These are phyloP conservation scores for Yamadazyma taylorii DNA, from an alignment of 1,139 yeast genomes.

Conservation along the genomic window DNA sequence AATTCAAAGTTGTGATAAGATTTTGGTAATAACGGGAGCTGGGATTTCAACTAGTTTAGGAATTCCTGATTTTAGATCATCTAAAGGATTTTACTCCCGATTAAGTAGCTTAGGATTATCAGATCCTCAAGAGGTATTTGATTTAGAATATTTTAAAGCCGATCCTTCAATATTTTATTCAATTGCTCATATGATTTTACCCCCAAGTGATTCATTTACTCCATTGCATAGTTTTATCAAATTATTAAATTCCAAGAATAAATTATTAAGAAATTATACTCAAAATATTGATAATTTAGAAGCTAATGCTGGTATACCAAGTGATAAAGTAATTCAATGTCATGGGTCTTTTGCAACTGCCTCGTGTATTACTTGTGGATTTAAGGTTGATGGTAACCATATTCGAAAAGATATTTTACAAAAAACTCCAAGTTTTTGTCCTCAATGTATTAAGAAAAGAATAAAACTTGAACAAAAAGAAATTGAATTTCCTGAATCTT, in stretches of 20 bases:
- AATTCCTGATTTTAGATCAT: constrained; percentile 92
- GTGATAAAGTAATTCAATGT: constrained; percentile 81
- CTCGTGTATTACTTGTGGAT: constrained; percentile 78
- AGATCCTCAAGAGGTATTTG: constrained; percentile 96
- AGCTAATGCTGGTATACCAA: constrained; percentile 72
- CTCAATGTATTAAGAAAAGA: constrained; percentile 56
- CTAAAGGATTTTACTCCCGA: constrained; percentile 79
- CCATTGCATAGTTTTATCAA: constrained; percentile 87
- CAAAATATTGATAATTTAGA: constrained; percentile 95
- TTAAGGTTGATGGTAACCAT: constrained; percentile 64
- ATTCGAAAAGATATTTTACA: constrained; percentile 62
- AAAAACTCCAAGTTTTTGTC: constrained; percentile 70
- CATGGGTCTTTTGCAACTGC: constrained; percentile 96
- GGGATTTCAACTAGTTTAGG: constrained; percentile 94
- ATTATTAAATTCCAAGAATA: constrained; percentile 72
- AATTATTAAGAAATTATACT: constrained; percentile 83
- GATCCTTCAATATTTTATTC: constrained; percentile 86
- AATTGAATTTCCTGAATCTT: constrained; percentile 41
- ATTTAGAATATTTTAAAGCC: constrained; percentile 65
- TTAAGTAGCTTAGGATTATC: constrained; percentile 69
- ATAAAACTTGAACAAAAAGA: constrained; percentile 27
- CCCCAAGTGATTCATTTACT: constrained; percentile 71
- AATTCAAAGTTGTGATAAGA: constrained; percentile 55
- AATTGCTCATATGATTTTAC: constrained; percentile 84
- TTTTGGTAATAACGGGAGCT: constrained; percentile 89